These are phyloP conservation scores for Rhodotorula mucilaginosa DNA, from an alignment of 1,284 basidiomycete species.

Conservation along the genomic window DNA sequence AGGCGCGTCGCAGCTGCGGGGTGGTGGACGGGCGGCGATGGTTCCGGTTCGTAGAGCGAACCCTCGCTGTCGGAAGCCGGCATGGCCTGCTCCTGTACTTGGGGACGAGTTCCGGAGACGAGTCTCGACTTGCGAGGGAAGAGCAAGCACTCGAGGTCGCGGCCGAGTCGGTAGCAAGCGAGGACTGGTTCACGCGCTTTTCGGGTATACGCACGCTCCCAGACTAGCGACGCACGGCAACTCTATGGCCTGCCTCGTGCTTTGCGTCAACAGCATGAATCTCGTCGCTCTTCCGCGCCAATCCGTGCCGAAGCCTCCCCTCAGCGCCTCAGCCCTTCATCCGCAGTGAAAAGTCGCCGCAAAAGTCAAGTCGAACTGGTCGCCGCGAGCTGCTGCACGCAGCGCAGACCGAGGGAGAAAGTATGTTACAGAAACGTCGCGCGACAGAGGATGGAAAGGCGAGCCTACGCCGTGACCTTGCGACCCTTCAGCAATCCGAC, in stretches of 20 bases:
- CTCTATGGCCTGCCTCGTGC: no score
- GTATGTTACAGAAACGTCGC: neutral
- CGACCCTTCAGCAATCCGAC: conserved; percentile 59
- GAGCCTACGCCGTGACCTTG: conserved; percentile 8
- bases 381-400: no score
- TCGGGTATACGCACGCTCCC: no score
- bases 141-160: no score
- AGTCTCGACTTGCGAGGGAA: neutral
- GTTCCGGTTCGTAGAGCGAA: conserved; percentile 12
- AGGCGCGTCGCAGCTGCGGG: neutral
- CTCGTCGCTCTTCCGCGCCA: neutral
- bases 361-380: no score
- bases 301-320: neutral
- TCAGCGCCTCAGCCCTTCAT: neutral
- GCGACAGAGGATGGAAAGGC: neutral
- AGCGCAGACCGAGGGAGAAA: neutral
- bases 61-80: conserved; percentile 7
- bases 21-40: neutral
- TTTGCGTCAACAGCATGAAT: neutral
- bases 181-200: no score
- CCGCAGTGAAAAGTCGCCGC: no score
- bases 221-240: no score
- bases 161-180: no score
- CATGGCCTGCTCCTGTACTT: neutral
- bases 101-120: neutral